Percentiles rank a stretch among this genome's conserved stretches.
Conservation (phyloP, 2,329 filamentous ascomycete species). For the Metarhizium brunneum region DNA sequence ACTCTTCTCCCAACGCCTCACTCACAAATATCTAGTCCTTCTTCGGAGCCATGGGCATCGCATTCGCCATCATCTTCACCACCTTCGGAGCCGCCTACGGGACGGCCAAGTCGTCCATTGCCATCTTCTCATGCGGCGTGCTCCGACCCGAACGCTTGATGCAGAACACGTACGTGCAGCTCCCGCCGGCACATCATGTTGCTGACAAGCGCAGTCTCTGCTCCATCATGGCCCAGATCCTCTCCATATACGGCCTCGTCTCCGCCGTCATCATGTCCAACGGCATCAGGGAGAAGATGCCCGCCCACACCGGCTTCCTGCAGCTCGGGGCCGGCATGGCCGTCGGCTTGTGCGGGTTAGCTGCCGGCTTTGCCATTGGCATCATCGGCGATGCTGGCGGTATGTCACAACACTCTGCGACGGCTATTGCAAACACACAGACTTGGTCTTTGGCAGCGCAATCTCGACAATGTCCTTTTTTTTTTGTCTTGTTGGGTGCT, state of each 20-base stretch:
- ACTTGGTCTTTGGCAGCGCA: too few species aligned
- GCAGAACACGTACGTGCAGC: constrained; percentile 18
- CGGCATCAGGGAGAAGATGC: constrained; percentile 29
- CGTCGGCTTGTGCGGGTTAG: constrained; percentile 34
- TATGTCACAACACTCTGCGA: constrained; percentile 11
- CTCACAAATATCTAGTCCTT: constrained; percentile 22
- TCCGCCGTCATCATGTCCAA: constrained; percentile 34
- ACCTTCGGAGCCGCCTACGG: constrained; percentile 38
- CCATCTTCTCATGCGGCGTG: constrained; percentile 34
- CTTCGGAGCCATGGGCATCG: constrained; percentile 32
- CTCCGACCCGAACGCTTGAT: constrained; percentile 34
- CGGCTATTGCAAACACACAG: not conserved
- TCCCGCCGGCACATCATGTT: too few species aligned
- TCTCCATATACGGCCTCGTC: constrained; percentile 38
- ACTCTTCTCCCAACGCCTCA: not conserved
- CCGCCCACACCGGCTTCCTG: constrained; percentile 32
- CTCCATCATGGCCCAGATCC: constrained; percentile 38
- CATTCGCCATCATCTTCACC: constrained; percentile 40
- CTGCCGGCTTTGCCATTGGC: constrained; percentile 37
- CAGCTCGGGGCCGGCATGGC: constrained; percentile 34
- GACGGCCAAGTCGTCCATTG: constrained; percentile 31
- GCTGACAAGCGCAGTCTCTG: constrained; percentile 20
- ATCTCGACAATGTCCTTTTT: too few species aligned
- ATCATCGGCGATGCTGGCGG: constrained; percentile 36
- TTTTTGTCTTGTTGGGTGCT: not conserved